Percentiles rank a stretch among this genome's conserved stretches.
Conservation (phyloP, 768 basidiomycete species). For the Boletus speciosus region DNA sequence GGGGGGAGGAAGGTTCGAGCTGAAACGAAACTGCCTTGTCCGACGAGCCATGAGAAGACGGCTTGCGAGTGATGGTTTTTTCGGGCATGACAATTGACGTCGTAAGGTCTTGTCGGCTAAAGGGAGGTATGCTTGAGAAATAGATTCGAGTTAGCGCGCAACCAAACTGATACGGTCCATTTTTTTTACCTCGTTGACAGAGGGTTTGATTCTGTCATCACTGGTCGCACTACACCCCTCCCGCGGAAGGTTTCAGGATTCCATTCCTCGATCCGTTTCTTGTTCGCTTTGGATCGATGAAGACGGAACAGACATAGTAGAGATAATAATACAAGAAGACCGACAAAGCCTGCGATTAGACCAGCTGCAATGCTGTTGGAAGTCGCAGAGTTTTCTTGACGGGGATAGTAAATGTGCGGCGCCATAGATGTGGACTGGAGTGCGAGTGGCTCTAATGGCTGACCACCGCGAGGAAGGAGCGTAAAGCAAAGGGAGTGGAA, state of each 20-base stretch:
- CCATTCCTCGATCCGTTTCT: slow-evolving; percentile 35
- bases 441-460: background rate
- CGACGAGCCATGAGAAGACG: slow-evolving; percentile 41
- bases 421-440: slow-evolving; percentile 17
- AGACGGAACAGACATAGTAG: slow-evolving; percentile 36
- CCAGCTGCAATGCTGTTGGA: slow-evolving; percentile 48
- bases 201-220: slow-evolving; percentile 2
- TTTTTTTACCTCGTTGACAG: slow-evolving; percentile 14
- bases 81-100: slow-evolving; percentile 52
- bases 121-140: slow-evolving; percentile 22
- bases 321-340: slow-evolving; percentile 30
- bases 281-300: slow-evolving; percentile 39
- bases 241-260: slow-evolving; percentile 40
- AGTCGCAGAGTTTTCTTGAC: background rate
- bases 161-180: background rate
- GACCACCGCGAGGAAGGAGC: slow-evolving; percentile 4
- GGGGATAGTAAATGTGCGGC: slow-evolving; percentile 8
- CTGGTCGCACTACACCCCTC: slow-evolving; percentile 2
- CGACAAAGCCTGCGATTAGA: slow-evolving; percentile 19
- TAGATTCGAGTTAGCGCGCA: background rate
- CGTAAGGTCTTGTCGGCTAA: slow-evolving; percentile 44
- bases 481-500: slow-evolving; percentile 9
- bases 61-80: slow-evolving; percentile 39
- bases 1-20: slow-evolving; percentile 43
- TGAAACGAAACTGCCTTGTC: slow-evolving; percentile 38